Percentiles rank a stretch among this genome's conserved stretches.
Conservation (phyloP, 225 moss, liverwort and hornwort species). For the Marchantia paleacea region DNA sequence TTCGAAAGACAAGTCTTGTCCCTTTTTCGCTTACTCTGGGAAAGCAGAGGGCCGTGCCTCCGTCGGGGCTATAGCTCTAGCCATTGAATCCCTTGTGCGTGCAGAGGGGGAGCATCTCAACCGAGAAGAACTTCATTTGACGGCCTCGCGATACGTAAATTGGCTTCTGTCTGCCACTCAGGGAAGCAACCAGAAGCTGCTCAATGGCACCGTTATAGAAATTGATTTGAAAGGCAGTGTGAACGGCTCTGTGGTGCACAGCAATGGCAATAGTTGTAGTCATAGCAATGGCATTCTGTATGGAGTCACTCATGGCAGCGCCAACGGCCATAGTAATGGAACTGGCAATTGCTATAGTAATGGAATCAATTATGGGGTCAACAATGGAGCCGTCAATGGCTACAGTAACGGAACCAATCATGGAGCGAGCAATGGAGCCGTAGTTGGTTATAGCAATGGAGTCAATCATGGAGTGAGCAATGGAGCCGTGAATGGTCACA, state of each 20-base stretch:
- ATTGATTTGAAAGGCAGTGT: slow-evolving; percentile 3
- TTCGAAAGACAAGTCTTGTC: slow-evolving; percentile 23
- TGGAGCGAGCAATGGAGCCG: not conserved
- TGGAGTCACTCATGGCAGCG: not conserved
- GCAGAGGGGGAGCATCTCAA: slow-evolving; percentile 53
- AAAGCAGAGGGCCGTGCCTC: slow-evolving; percentile 25
- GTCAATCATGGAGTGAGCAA: not conserved
- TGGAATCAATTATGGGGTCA: slow-evolving; percentile 4
- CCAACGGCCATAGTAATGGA: not conserved
- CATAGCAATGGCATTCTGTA: not conserved
- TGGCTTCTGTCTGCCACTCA: slow-evolving; percentile 83
- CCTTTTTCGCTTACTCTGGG: slow-evolving; percentile 30
- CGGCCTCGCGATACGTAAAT: slow-evolving; percentile 67
- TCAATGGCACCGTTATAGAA: slow-evolving; percentile 9
- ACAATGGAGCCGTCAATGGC: not conserved
- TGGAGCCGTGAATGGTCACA: not conserved
- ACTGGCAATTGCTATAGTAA: not conserved
- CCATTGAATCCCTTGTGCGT: slow-evolving; percentile 61
- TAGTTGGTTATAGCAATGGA: not conserved
- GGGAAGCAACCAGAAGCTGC: slow-evolving; percentile 43
- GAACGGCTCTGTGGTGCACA: slow-evolving; percentile 31
- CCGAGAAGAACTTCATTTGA: slow-evolving; percentile 53
- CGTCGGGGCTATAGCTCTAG: slow-evolving; percentile 54
- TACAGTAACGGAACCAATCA: slow-evolving; percentile 11
- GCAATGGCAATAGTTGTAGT: slow-evolving; percentile 35